These are phyloP conservation scores for Pisolithus microcarpus DNA, from an alignment of 768 basidiomycete species.

Conservation along the genomic window DNA sequence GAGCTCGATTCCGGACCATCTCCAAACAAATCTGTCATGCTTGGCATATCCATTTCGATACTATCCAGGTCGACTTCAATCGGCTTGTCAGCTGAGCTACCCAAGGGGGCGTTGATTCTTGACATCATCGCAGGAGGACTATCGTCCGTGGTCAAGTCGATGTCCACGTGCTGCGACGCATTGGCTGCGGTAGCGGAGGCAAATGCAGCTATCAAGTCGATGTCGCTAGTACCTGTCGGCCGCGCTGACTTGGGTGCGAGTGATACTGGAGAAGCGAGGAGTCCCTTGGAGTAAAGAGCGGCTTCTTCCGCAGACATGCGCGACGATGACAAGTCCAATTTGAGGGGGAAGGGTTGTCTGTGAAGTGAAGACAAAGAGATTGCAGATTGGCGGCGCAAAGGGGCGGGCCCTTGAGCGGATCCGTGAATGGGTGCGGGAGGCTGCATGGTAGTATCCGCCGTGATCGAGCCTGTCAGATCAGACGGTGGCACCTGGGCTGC, in stretches of 20 bases:
- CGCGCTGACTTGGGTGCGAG: constrained; percentile 76
- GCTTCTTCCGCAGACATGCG: constrained; percentile 61
- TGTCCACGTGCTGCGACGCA: constrained; percentile 35
- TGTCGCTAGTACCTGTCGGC: constrained; percentile 46
- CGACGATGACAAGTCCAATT: constrained; percentile 74
- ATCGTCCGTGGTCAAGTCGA: constrained; percentile 52
- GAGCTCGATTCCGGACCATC: constrained; percentile 34
- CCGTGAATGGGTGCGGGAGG: constrained; percentile 27
- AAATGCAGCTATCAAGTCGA: constrained; percentile 63
- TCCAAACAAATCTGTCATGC: constrained; percentile 48
- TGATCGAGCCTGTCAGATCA: constrained; percentile 15
- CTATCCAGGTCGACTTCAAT: constrained; percentile 71
- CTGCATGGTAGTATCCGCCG: constrained; percentile 13
- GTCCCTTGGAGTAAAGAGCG: constrained; percentile 47
- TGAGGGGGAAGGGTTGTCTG: constrained; percentile 60
- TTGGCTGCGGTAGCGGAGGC: constrained; percentile 34
- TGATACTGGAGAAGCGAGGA: constrained; percentile 68
- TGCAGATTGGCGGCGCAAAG: constrained; percentile 60
- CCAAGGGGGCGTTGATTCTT: constrained; percentile 30
- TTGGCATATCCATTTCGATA: constrained; percentile 58
- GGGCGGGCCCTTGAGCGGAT: constrained; percentile 28
- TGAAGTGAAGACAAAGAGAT: constrained; percentile 78
- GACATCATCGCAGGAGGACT: constrained; percentile 21
- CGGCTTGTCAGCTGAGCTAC: constrained; percentile 71
- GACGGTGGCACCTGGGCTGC: constrained; percentile 22